phyloP scores from a whole-genome alignment of 192 early-diverging fungal species.

The Dimargaris verticillata region DNA sequence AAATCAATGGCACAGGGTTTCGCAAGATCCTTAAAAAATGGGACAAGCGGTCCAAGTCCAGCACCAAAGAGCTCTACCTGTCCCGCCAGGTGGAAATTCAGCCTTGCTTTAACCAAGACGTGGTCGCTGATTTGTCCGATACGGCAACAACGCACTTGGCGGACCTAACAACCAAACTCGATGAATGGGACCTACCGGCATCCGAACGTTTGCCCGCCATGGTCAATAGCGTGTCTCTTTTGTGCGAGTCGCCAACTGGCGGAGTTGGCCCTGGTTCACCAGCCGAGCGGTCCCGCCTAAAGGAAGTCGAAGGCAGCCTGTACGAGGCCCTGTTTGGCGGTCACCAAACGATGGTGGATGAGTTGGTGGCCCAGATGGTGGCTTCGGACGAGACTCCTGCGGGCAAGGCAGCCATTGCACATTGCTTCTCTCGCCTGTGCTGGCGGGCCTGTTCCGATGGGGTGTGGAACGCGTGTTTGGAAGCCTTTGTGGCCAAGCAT shows the following conservation, averaged over 20 bases:
- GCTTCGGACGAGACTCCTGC: no score
- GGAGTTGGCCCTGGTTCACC: no score
- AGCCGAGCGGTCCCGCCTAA: no score
- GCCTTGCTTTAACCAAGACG: conserved; percentile 90
- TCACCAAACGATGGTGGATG: no score
- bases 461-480: neutral
- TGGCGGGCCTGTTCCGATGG: conserved; percentile 49
- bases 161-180: neutral
- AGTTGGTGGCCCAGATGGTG: no score
- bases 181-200: neutral
- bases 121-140: conserved; percentile 81
- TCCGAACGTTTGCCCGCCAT: no score
- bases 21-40: conserved; percentile 99
- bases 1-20: conserved; percentile 91
- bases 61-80: conserved; percentile 94
- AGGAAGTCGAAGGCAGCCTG: no score
- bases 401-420: no score
- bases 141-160: conserved; percentile 31
- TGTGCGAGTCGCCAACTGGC: no score
- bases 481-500: conserved; percentile 37
- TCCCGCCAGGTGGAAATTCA: conserved; percentile 94
- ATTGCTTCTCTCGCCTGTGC: conserved; percentile 47
- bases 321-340: no score
- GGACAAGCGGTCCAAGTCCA: conserved; percentile 97
- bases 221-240: no score